These are phyloP conservation scores for Neoboletus magnificus DNA, from an alignment of 768 basidiomycete genomes.

Conservation along the genomic window DNA sequence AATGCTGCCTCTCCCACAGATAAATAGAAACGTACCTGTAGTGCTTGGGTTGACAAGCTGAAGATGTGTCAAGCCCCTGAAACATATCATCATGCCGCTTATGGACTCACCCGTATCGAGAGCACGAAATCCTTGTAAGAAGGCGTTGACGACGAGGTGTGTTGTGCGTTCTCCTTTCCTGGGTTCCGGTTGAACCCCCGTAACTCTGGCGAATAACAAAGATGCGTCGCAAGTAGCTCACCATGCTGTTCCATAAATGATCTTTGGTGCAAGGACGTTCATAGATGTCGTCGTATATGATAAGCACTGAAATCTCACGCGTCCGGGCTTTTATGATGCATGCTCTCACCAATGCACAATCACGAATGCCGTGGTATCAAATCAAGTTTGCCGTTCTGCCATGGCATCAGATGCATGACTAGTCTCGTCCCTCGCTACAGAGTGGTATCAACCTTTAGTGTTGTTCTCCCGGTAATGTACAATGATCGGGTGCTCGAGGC, in stretches of 20 bases:
- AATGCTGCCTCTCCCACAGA: not conserved
- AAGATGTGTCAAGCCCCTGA: conserved; percentile 15
- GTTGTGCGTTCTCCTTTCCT: conserved; percentile 80
- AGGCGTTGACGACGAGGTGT: conserved; percentile 64
- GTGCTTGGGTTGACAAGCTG: conserved; percentile 71
- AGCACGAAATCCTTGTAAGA: conserved; percentile 73
- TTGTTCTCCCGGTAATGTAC: not conserved
- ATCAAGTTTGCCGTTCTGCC: not conserved
- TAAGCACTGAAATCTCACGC: conserved; percentile 17
- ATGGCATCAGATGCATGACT: not conserved
- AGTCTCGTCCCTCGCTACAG: not conserved
- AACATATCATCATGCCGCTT: not conserved
- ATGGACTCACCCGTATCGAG: conserved; percentile 73
- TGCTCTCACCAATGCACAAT: not conserved
- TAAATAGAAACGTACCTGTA: conserved; percentile 46
- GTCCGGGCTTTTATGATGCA: too few species aligned
- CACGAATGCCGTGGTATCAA: not conserved
- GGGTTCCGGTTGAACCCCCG: not conserved
- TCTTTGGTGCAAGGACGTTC: conserved; percentile 37
- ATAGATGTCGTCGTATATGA: conserved; percentile 14
- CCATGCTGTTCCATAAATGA: conserved; percentile 67
- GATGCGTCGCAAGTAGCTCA: conserved; percentile 22
- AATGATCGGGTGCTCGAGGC: not conserved
- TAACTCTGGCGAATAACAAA: not conserved
- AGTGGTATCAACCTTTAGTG: not conserved